These are phyloP conservation scores for Bolboschoenus planiculmis DNA, from an alignment of 176 grass and related monocot species.

Conservation along the genomic window DNA sequence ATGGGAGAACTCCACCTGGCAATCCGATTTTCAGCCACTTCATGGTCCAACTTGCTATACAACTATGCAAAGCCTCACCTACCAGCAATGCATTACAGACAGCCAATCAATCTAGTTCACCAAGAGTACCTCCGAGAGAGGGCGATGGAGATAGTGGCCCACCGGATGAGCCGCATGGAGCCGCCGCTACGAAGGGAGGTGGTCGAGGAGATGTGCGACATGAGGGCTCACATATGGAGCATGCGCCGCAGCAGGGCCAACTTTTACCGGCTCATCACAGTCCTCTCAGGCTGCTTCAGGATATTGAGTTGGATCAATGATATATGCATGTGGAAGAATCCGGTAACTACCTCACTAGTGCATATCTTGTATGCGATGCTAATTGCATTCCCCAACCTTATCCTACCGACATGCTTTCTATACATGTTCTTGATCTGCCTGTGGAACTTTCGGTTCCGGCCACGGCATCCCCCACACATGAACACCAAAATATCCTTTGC, in stretches of 20 bases:
- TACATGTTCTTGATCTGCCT: conserved; percentile 62
- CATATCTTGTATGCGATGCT: conserved; percentile 67
- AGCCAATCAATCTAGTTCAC: conserved; percentile 48
- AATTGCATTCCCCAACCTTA: conserved; percentile 58
- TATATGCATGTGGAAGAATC: conserved; percentile 59
- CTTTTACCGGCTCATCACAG: conserved; percentile 59
- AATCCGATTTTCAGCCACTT: conserved; percentile 50
- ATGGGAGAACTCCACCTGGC: conserved; percentile 68
- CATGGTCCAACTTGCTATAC: conserved; percentile 41
- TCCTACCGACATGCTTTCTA: conserved; percentile 57
- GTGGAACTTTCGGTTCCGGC: conserved; percentile 46
- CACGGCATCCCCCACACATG: conserved; percentile 59
- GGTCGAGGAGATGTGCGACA: conserved; percentile 68
- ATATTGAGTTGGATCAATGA: conserved; percentile 48
- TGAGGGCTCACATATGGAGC: conserved; percentile 50
- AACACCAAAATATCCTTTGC: conserved; percentile 65
- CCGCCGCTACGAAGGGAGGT: conserved; percentile 60
- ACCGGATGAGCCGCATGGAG: conserved; percentile 62
- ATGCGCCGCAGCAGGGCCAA: conserved; percentile 82
- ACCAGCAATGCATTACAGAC: conserved; percentile 61
- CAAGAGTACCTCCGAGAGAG: conserved; percentile 52
- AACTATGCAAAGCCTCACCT: conserved; percentile 44
- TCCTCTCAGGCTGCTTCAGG: conserved; percentile 43
- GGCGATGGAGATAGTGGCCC: conserved; percentile 48
- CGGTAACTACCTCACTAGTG: conserved; percentile 51